phyloP scores from a whole-genome alignment of 2,329 filamentous ascomycete species.

The Sclerotiophoma versabilis region DNA sequence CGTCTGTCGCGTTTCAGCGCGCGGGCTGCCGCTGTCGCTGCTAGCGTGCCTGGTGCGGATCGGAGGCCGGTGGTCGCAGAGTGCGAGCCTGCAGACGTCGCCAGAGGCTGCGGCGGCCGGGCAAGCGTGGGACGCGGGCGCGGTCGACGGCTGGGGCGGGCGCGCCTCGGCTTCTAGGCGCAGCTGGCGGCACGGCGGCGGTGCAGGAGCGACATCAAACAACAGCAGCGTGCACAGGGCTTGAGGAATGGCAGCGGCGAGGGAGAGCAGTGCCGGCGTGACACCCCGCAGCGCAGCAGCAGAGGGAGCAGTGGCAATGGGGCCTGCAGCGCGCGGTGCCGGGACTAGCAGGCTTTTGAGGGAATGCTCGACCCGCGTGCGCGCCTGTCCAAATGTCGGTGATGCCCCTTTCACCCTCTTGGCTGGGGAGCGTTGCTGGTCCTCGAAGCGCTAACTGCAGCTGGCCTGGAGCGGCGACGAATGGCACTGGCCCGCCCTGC shows the following conservation, averaged over 20 bases:
- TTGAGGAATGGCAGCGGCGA: neutral
- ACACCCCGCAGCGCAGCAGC: constrained; percentile 8
- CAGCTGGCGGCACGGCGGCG: neutral
- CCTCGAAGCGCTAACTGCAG: constrained; percentile 31
- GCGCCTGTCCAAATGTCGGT: constrained; percentile 19
- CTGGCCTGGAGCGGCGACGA: constrained; percentile 16
- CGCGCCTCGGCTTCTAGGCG: constrained; percentile 2
- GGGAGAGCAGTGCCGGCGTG: constrained; percentile 1
- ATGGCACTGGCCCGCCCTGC: constrained; percentile 18
- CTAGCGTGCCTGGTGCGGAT: constrained; percentile 17
- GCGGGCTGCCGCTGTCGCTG: constrained; percentile 28
- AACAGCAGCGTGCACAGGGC: neutral
- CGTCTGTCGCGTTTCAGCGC: constrained; percentile 29
- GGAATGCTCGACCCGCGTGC: constrained; percentile 15
- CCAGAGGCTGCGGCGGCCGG: constrained; percentile 5
- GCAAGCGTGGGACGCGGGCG: constrained; percentile 6
- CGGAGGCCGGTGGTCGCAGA: constrained; percentile 3
- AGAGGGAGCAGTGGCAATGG: constrained; percentile 5
- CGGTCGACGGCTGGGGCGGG: neutral
- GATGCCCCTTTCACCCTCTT: constrained; percentile 37
- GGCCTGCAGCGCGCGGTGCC: constrained; percentile 11
- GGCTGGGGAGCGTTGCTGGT: constrained; percentile 28
- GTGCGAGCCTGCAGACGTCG: neutral
- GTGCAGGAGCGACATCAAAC: constrained; percentile 3
- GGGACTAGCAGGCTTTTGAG: constrained; percentile 17